A percentile compares a stretch with the other conserved stretches of the same genome.
Evolutionary conservation across 2,329 filamentous ascomycete genomes (phyloP).

Genomic region (Fusarium protoensiforme): DNA sequence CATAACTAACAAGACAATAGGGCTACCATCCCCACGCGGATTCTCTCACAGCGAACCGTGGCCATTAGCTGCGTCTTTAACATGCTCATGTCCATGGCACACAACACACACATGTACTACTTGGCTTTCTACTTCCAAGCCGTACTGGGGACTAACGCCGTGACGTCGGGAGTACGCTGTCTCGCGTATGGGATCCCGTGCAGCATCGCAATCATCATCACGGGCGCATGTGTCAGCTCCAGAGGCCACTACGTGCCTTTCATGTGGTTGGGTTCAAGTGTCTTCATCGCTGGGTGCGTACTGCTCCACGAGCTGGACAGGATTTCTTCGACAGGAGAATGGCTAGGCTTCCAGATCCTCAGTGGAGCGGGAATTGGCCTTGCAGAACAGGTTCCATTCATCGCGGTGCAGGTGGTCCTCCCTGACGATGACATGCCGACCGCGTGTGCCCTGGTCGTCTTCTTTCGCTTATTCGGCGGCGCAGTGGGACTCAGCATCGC

Average conservation of each 20-base stretch:
- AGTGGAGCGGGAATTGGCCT: slow-evolving; percentile 56
- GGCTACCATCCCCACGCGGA: slow-evolving; percentile 7
- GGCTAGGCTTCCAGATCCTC: slow-evolving; percentile 58
- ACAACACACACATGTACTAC: slow-evolving; percentile 26
- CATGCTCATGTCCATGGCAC: slow-evolving; percentile 28
- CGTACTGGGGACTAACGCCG: slow-evolving; percentile 8
- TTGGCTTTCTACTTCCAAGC: slow-evolving; percentile 26
- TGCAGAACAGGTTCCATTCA: slow-evolving; percentile 54
- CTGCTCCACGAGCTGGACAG: slow-evolving; percentile 36
- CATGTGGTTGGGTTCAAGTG: slow-evolving; percentile 19
- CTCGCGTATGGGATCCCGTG: slow-evolving; percentile 2
- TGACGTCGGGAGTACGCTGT: slow-evolving; percentile 12
- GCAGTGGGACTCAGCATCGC: slow-evolving; percentile 22
- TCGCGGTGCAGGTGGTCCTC: slow-evolving; percentile 57
- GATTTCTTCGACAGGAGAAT: slow-evolving; percentile 47
- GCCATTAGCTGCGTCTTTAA: slow-evolving; percentile 19
- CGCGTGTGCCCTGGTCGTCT: slow-evolving; percentile 56
- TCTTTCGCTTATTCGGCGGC: slow-evolving; percentile 58
- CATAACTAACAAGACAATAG: neutral
- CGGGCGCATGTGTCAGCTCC: slow-evolving; percentile 2
- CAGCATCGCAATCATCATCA: slow-evolving; percentile 14
- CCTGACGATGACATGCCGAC: slow-evolving; percentile 54
- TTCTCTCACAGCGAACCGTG: slow-evolving; percentile 12
- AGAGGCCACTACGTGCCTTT: slow-evolving; percentile 33
- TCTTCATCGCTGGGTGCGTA: slow-evolving; percentile 17